A percentile compares a stretch with the other conserved stretches of the same genome.
Evolutionary conservation across 176 grass and related monocot genomes (phyloP).

Genomic region (Bothriochloa decipiens): DNA sequence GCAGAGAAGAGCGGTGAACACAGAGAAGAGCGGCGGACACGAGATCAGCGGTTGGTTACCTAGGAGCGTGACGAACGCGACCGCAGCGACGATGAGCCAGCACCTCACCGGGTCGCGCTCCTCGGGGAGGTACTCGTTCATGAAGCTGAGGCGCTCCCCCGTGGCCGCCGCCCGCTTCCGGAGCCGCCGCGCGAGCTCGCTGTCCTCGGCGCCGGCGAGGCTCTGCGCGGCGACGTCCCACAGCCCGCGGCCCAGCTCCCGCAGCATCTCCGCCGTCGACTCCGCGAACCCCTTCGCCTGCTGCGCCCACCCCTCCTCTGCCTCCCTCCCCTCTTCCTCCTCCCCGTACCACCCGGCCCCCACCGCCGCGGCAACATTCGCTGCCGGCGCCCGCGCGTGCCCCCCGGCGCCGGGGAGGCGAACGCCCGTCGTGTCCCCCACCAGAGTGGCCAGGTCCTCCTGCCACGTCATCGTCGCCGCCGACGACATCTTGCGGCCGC

Average conservation of each 20-base stretch:
- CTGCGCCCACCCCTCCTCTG: constrained; percentile 78
- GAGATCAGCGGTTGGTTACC: constrained; percentile 51
- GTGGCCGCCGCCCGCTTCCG: constrained; percentile 46
- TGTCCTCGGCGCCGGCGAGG: constrained; percentile 71
- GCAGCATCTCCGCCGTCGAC: constrained; percentile 89
- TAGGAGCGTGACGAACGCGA: constrained; percentile 73
- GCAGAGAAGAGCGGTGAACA: neutral
- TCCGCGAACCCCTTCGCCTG: constrained; percentile 74
- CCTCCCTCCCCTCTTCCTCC: constrained; percentile 25
- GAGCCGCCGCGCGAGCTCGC: constrained; percentile 71
- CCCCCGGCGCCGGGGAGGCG: constrained; percentile 34
- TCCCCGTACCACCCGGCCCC: constrained; percentile 46
- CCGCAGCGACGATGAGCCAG: constrained; percentile 77
- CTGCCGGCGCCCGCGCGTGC: neutral
- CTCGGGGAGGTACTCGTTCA: constrained; percentile 98
- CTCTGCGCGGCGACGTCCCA: constrained; percentile 86
- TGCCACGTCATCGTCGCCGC: constrained; percentile 83
- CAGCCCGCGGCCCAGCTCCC: constrained; percentile 71
- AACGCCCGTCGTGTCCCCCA: constrained; percentile 50
- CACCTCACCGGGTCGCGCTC: constrained; percentile 86
- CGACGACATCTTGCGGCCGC: constrained; percentile 57
- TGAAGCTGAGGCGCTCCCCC: constrained; percentile 71
- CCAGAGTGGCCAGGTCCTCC: constrained; percentile 68
- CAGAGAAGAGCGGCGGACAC: constrained; percentile 3
- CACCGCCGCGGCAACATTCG: constrained; percentile 26